Base-by-base conservation (phyloP, 164 flowering plant species). In the Euptelea pleiosperma region DNA sequence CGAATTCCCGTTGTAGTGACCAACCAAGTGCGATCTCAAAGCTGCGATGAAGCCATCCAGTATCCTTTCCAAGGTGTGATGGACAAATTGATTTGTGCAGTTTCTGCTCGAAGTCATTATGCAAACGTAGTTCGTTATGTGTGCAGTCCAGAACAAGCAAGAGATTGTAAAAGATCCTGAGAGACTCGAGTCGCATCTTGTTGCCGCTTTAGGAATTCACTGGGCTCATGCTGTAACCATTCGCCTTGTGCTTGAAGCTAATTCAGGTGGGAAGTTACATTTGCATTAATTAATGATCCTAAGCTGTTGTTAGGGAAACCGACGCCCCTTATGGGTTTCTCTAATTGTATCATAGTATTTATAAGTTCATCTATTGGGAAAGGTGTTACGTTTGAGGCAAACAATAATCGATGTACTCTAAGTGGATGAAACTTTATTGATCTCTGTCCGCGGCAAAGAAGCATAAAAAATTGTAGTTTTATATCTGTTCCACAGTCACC, bases 201-300 rank as follows among this genome's bases (percentile, higher is more conserved):
- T 83, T 81, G 89, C 91, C 60, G 93, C 91, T 59, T 61, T 89
- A 48, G 96, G 96, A 37, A 71, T 79, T 65, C 65, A 80, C 50
- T 89, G 96, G 96, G 93, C 96, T 52, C 96, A 89, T 79, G 81
- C 93, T 61, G 93, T 89, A 36, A 81, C 83, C 61, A 77, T 79
- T 11, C 86, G 89, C 63, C 79, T 89, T 53, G 76, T 89, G 43
- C 84, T 89, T 67, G 96, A 86, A 79, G 46, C 79, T 49, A 73
- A 63, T 72, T 79, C 86, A 81, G 93, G 96, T 84, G 52, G 11
- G 67, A 34, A 19, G 45, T 33, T 19, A 39, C 18, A 14, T 19
- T 33, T 16, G 28, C 16, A 19, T 35, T 28, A 52, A 6, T 58
- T 6, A 24, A 42, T 46, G 25, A 14, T 53, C 19, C 18, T 37